Conservation (phyloP, 306 rosid genomes). For the Quercus aquifolioides region DNA sequence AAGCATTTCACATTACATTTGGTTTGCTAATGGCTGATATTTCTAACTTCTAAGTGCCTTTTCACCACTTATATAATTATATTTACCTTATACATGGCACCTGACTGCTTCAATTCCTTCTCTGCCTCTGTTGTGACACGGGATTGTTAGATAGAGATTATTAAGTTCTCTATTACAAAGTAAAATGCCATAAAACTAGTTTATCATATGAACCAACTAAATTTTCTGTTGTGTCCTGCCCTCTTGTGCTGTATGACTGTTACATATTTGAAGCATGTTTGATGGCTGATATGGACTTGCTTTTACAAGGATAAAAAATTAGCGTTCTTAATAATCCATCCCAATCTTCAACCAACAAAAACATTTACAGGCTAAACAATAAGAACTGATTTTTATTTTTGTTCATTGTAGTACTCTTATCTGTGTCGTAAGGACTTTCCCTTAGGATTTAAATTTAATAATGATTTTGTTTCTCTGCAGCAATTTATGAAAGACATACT, state of each 20-base stretch:
- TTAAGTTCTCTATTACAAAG: neutral
- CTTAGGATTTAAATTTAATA: slow-evolving; percentile 3
- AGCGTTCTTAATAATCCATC: neutral
- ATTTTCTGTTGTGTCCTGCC: neutral
- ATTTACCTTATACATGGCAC: neutral
- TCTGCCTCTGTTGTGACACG: neutral
- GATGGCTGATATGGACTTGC: neutral
- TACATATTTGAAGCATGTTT: neutral
- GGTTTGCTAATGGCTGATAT: neutral
- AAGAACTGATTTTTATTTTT: neutral
- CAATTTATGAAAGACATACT: slow-evolving; percentile 92
- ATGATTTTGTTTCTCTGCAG: slow-evolving; percentile 42
- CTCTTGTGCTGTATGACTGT: neutral
- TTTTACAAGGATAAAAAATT: neutral
- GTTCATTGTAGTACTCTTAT: neutral
- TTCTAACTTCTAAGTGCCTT: neutral
- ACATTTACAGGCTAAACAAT: neutral
- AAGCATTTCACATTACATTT: neutral
- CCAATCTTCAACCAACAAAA: neutral
- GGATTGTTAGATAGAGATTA: neutral
- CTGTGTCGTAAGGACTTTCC: neutral
- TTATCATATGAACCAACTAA: neutral
- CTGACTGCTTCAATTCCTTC: neutral
- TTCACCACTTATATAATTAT: neutral
- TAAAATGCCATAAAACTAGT: neutral